These are phyloP conservation scores for Jacaranda mimosifolia DNA, from an alignment of 257 asterid genomes.

Conservation along the genomic window DNA sequence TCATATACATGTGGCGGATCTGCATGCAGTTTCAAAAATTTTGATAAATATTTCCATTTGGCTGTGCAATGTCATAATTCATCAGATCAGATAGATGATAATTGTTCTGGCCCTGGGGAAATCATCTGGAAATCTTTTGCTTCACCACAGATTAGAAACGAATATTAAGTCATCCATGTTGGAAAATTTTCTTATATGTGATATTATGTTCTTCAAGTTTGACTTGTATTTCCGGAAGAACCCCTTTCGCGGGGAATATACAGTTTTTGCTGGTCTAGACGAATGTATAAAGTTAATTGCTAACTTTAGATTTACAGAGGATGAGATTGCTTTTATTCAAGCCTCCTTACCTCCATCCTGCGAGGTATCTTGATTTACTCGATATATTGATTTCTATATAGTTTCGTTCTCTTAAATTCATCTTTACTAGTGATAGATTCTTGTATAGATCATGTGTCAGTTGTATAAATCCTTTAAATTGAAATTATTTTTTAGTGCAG, in stretches of 20 bases:
- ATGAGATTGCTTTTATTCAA: constrained; percentile 79
- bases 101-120: constrained; percentile 25
- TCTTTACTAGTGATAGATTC: neutral
- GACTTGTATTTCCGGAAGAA: constrained; percentile 83
- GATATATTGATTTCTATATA: constrained; percentile 7
- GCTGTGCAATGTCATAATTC: neutral
- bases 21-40: neutral
- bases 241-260: constrained; percentile 98
- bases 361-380: constrained; percentile 62
- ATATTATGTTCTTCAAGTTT: constrained; percentile 61
- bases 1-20: constrained; percentile 7
- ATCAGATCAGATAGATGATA: neutral
- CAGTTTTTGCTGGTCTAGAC: constrained; percentile 95
- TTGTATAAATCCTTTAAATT: neutral
- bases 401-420: constrained; percentile 16
- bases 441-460: neutral
- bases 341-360: constrained; percentile 80
- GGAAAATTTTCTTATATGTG: constrained; percentile 29
- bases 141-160: neutral
- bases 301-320: constrained; percentile 76
- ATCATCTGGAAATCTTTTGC: neutral
- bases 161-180: constrained; percentile 22
- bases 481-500: neutral
- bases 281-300: constrained; percentile 94
- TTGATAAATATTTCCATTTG: neutral